Percentiles rank a stretch among this genome's conserved stretches.
phyloP scores from a whole-genome alignment of 257 asterid species.

The Euphrasia confusa region DNA sequence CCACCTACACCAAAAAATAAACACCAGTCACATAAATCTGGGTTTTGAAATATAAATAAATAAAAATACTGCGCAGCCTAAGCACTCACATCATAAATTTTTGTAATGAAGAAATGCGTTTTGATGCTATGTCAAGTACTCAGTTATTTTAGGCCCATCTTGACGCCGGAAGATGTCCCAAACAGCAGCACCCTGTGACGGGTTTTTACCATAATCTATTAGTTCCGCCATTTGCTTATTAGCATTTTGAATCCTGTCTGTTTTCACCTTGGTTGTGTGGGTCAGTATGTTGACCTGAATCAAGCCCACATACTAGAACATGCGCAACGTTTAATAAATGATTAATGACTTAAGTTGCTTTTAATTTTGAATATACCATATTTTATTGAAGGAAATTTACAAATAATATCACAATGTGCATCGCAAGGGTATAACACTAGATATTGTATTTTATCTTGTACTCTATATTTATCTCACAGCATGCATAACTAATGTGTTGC shows the following conservation, averaged over 20 bases:
- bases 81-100: conserved; percentile 20
- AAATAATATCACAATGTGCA: too few species aligned
- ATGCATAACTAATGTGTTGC: too few species aligned
- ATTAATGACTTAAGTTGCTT: too few species aligned
- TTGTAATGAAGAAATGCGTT: neutral
- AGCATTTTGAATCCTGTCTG: neutral
- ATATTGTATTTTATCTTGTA: too few species aligned
- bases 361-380: too few species aligned
- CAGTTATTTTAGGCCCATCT: conserved; percentile 58
- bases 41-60: neutral
- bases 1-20: conserved; percentile 35
- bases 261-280: conserved; percentile 34
- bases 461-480: too few species aligned
- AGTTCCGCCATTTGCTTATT: neutral
- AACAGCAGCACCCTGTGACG: conserved; percentile 51
- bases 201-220: neutral
- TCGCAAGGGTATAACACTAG: too few species aligned
- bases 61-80: neutral
- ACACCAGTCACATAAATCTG: neutral
- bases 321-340: neutral
- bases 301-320: conserved; percentile 23
- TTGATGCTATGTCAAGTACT: conserved; percentile 31
- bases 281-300: conserved; percentile 39
- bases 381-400: too few species aligned
- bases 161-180: conserved; percentile 80